Base-by-base conservation (phyloP, 2,329 filamentous ascomycete species). In the Exophiala phaeomuriformis region DNA sequence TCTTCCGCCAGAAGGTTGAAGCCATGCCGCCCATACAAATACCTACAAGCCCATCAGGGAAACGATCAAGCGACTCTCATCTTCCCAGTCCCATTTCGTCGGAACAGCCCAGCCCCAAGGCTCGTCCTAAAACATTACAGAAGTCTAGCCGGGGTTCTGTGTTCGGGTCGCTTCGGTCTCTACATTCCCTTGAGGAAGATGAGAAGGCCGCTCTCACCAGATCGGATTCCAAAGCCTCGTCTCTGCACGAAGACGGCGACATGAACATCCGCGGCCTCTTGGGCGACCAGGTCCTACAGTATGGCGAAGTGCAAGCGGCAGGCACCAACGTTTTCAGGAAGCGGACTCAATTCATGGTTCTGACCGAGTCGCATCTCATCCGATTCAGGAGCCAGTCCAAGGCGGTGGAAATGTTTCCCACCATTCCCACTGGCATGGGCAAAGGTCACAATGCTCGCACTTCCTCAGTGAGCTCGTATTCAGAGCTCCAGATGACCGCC, bases 301-400 rank as follows among this genome's bases (percentile, higher is more conserved):
- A 86, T 69, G 84, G 84, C 36, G 84, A 86, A 64, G 80, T 86
- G 10, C 83, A 87, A 68, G 86, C 81, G 8, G 82, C 81, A 46
- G 83, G 79, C 52, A 79, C 80, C 55, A 60, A 59, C 39, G 80
- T 87, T 75, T 85, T 86, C 69, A 75, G 83, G 65, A 86, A 85
- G 70, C 85, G 83, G 71, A 84, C 78, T 68, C 83, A 87, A 66
- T 88, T 85, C 63, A 71, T 88, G 51, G 84, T 87, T 9, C 71
- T 88, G 59, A 88, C 83, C 4, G 84, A 86, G 59, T 79, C 77
- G 4, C 81, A 86, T 66, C 69, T 88, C 51, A 70, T 86, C 51
- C 77, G 84, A 8, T 86, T 84, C 72, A 85, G 86, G 67, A 84
- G 73, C 63, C 81, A 85, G 61, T 70, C 74, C 42, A 84, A 84